A percentile compares a stretch with the other conserved stretches of the same genome.
Evolutionary conservation across 129 eudicot genomes (phyloP).

Genomic region (Helianthus tuberosus): DNA sequence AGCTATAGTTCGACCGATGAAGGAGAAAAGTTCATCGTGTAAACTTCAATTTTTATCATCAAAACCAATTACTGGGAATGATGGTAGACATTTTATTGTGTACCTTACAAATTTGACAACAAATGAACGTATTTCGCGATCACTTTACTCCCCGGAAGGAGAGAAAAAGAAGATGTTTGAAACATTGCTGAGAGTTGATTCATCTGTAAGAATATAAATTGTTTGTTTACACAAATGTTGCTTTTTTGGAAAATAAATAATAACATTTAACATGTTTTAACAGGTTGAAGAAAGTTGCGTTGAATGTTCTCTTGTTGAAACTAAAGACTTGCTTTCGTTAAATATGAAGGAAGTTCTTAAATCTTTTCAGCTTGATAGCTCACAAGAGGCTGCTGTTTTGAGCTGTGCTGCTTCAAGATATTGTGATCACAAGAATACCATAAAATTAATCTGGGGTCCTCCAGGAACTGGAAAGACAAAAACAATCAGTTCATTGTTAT

Average conservation of each 20-base stretch:
- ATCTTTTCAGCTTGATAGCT: constrained; percentile 46
- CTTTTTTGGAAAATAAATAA: background rate
- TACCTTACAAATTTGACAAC: constrained; percentile 58
- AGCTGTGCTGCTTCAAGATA: constrained; percentile 41
- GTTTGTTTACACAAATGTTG: background rate
- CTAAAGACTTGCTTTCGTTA: background rate
- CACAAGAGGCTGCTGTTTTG: constrained; percentile 61
- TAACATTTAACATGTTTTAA: background rate
- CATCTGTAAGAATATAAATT: constrained; percentile 39
- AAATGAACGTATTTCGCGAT: constrained; percentile 53
- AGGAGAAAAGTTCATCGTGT: background rate
- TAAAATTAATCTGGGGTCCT: constrained; percentile 80
- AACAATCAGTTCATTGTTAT: constrained; percentile 41
- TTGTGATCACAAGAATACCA: constrained; percentile 44
- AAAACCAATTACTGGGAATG: background rate
- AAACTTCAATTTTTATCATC: constrained; percentile 25
- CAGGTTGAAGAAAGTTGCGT: constrained; percentile 25
- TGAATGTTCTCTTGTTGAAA: constrained; percentile 14
- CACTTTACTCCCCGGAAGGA: constrained; percentile 39
- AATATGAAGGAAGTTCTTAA: constrained; percentile 15
- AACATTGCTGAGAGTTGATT: constrained; percentile 39
- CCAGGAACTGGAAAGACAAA: constrained; percentile 88
- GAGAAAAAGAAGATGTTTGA: constrained; percentile 39
- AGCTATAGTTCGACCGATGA: constrained; percentile 32
- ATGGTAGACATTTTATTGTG: constrained; percentile 38